A percentile compares a stretch with the other conserved stretches of the same genome.
Conservation (phyloP, 2,329 filamentous ascomycete genomes). For the Trichoderma lentiforme region DNA sequence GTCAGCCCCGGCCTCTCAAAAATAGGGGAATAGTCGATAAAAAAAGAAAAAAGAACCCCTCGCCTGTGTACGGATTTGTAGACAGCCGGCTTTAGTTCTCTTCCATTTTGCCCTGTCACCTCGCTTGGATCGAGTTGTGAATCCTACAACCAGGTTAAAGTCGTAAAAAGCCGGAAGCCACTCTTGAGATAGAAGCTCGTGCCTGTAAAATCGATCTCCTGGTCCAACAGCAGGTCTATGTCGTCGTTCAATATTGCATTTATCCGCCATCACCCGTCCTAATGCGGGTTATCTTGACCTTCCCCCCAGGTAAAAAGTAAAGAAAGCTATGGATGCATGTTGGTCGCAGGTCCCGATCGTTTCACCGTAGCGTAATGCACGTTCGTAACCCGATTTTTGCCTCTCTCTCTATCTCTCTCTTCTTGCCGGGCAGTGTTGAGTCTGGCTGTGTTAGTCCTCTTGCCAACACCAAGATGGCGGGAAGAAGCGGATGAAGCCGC, state of each 20-base stretch:
- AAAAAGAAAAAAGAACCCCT: background rate
- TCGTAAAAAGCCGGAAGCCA: background rate
- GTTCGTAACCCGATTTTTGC: background rate
- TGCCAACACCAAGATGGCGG: background rate
- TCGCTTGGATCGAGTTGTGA: background rate
- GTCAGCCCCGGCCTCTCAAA: background rate
- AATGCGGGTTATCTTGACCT: background rate
- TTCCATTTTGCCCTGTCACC: background rate
- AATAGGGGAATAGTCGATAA: background rate
- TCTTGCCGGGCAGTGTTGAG: background rate
- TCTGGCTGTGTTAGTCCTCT: conserved; percentile 1
- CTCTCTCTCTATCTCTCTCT: background rate
- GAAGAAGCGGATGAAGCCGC: conserved; percentile 16
- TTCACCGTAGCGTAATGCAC: background rate
- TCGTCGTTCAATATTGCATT: background rate
- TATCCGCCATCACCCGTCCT: background rate
- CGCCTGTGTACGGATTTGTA: background rate
- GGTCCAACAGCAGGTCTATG: background rate
- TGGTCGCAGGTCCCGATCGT: background rate
- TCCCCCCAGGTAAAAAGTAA: background rate
- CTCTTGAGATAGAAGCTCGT: background rate
- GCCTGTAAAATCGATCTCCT: background rate
- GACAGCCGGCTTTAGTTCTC: background rate
- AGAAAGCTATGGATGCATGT: background rate
- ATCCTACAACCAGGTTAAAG: background rate